phyloP scores from a whole-genome alignment of 345 rosid genomes.

The Pistacia atlantica region DNA sequence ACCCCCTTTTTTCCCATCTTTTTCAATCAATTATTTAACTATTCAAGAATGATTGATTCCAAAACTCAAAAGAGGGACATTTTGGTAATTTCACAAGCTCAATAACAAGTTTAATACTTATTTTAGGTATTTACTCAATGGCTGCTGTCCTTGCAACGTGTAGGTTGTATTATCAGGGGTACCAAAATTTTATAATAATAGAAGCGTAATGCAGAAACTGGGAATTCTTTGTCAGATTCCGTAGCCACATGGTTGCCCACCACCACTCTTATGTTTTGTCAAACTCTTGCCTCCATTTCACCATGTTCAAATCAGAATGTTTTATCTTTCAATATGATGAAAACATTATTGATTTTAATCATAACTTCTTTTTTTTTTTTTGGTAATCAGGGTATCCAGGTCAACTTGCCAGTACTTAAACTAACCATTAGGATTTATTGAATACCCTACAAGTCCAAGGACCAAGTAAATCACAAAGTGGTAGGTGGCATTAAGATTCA shows the following conservation, averaged over 20 bases:
- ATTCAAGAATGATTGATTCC: not conserved
- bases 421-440: no score
- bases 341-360: no score
- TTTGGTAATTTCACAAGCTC: not conserved
- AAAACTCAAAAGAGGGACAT: not conserved
- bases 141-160: not conserved
- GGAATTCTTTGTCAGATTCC: slow-evolving; percentile 11
- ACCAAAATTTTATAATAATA: not conserved
- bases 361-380: no score
- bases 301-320: no score
- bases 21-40: not conserved
- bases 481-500: no score
- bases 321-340: no score
- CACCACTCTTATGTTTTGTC: not conserved
- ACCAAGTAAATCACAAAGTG: no score
- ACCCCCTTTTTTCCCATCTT: not conserved
- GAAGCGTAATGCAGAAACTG: not conserved
- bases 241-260: not conserved
- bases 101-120: not conserved
- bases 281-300: not conserved
- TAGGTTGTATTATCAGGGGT: not conserved
- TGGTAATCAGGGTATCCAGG: no score
- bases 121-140: not conserved
- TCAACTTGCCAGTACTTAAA: no score
- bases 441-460: no score